A percentile compares a stretch with the other conserved stretches of the same genome.
Conservation (phyloP, 495 filamentous ascomycete genomes). For the Penicillium verhagenii region DNA sequence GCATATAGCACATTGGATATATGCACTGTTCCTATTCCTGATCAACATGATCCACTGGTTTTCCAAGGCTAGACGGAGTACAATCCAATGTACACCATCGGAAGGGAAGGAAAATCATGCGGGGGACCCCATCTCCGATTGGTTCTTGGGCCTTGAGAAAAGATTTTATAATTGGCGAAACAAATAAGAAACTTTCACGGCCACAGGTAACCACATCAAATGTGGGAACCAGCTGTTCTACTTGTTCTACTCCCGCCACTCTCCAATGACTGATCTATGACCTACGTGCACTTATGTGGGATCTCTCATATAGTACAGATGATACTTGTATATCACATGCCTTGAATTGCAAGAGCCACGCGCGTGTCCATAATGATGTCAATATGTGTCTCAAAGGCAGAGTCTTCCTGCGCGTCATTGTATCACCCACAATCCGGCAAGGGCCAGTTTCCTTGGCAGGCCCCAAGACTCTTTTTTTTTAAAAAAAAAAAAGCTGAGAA, state of each 20-base stretch:
- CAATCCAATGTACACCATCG: slow-evolving; percentile 11
- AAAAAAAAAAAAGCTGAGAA: too few relatives aligned
- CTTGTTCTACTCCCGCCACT: background rate
- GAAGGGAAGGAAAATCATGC: slow-evolving; percentile 15
- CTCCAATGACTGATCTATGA: background rate
- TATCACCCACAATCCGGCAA: slow-evolving; percentile 16
- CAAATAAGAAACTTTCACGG: too few relatives aligned
- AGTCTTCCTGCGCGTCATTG: slow-evolving; percentile 21
- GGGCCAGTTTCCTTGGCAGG: too few relatives aligned
- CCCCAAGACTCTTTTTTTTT: background rate
- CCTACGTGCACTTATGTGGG: background rate
- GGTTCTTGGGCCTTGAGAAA: background rate
- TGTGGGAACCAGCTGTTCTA: too few relatives aligned
- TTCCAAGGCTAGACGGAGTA: background rate
- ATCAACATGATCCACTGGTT: background rate
- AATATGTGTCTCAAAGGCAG: slow-evolving; percentile 12
- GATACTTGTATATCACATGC: background rate
- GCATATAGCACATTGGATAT: background rate
- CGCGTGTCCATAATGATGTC: slow-evolving; percentile 14
- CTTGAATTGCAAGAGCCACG: background rate
- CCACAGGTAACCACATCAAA: too few relatives aligned
- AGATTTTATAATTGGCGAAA: background rate
- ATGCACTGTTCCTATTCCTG: slow-evolving; percentile 19
- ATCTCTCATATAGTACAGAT: background rate
- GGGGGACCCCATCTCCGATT: background rate